Evolutionary conservation across 192 early-diverging fungal species (phyloP), one percentile per base, ranked within the genome.

Genomic region (Funneliformis geosporum): DNA sequence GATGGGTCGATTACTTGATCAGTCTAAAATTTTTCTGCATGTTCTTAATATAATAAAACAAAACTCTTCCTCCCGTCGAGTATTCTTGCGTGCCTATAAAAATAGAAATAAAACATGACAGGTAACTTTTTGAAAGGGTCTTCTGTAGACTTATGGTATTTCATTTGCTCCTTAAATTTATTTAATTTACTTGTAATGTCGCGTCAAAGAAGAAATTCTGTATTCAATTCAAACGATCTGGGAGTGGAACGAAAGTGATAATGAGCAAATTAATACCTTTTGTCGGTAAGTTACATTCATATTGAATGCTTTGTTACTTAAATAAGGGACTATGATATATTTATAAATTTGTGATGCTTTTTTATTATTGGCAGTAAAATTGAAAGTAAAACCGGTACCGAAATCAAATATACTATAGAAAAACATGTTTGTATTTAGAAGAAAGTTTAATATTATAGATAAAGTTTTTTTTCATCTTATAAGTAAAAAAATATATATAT

Each of bases 381-480:
- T 14, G 44, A 43, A 50, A 28, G 44, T 1, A 43, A 55, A 25
- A 25, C 27, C 16, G 5, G 33, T 14, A 27, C 47, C 1, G 12
- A 21, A 14, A 59, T 73, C 8, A 39, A 16, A 16, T 75, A 38
- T 23, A 16, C 40, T 9, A 8, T 2, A 12, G 73, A 38, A 18
- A 75, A 61, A 42, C 73, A 75, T 55, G 73, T 73, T 25, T 73
- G n/a, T n/a, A 21, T 38, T 33, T n/a, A n/a, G n/a, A n/a, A n/a
- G n/a, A n/a, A n/a, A n/a, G n/a, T n/a, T n/a, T n/a, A n/a, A n/a
- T n/a, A n/a, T n/a, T n/a, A n/a, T n/a, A n/a, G n/a, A n/a, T n/a
- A n/a, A n/a, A n/a, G n/a, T n/a, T n/a, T 60, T 39, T 69, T 69
- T 14, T 40, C 12, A 25, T 12, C 9, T 60, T 39, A 33, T 38